Conservation (phyloP, 1,284 basidiomycete genomes). For the Papiliotrema laurentii region DNA sequence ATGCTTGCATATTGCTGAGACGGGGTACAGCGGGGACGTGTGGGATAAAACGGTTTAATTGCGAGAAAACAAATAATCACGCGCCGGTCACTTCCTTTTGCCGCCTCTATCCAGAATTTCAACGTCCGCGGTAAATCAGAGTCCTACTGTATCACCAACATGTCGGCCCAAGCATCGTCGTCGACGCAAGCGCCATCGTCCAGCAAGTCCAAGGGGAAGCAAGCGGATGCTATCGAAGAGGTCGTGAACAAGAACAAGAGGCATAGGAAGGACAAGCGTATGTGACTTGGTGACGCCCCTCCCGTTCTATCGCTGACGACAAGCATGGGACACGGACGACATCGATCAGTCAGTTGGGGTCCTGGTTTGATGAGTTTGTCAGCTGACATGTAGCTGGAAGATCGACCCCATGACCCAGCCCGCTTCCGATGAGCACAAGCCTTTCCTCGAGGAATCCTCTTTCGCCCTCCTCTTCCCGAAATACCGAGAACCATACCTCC, state of each 20-base stretch:
- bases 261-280: slow-evolving; percentile 88
- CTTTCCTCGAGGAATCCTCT: slow-evolving; percentile 91
- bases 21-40: too few species aligned
- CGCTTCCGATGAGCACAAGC: slow-evolving; percentile 51
- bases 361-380: not conserved
- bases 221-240: slow-evolving; percentile 8
- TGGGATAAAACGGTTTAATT: too few species aligned
- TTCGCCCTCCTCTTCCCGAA: slow-evolving; percentile 99
- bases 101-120: too few species aligned
- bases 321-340: slow-evolving; percentile 98
- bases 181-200: slow-evolving; percentile 16
- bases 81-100: too few species aligned
- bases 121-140: not conserved
- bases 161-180: slow-evolving; percentile 11
- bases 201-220: slow-evolving; percentile 21
- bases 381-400: slow-evolving; percentile 65
- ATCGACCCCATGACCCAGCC: slow-evolving; percentile 71
- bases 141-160: not conserved
- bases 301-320: not conserved
- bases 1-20: too few species aligned
- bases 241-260: slow-evolving; percentile 74
- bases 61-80: too few species aligned
- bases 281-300: slow-evolving; percentile 18
- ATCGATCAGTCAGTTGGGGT: slow-evolving; percentile 80
- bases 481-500: slow-evolving; percentile 93